Evolutionary conservation across 164 flowering plant species (phyloP).

Genomic region (Macadamia integrifolia): DNA sequence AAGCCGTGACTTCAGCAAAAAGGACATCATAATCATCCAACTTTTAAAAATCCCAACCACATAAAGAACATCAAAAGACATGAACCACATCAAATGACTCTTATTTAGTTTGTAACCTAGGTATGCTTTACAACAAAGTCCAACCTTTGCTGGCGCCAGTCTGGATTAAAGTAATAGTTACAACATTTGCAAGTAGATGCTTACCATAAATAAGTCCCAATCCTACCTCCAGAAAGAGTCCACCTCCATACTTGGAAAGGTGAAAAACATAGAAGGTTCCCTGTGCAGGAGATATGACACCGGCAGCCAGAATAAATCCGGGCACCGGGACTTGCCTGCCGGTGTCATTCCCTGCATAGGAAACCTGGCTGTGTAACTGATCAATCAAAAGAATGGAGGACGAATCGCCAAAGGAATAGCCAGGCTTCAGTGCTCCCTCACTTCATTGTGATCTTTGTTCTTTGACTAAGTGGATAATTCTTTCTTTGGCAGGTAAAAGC

Average conservation of each 20-base stretch:
- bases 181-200: background rate
- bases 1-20: background rate
- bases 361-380: slow-evolving; percentile 5
- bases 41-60: background rate
- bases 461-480: background rate
- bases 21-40: background rate
- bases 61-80: background rate
- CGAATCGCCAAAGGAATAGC: background rate
- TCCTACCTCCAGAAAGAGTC: background rate
- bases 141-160: slow-evolving; percentile 3
- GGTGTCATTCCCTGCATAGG: slow-evolving; percentile 15
- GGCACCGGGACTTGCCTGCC: background rate
- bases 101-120: too few relatives aligned
- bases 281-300: slow-evolving; percentile 23
- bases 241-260: background rate
- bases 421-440: background rate
- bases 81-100: background rate
- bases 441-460: background rate
- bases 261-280: slow-evolving; percentile 10
- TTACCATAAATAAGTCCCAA: slow-evolving; percentile 2
- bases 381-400: background rate
- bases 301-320: slow-evolving; percentile 3
- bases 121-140: too few relatives aligned
- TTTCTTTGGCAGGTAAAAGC: slow-evolving; percentile 2
- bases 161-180: slow-evolving; percentile 6